Percentiles rank a stretch among this genome's conserved stretches.
Conservation (phyloP, 305 asterid genomes). For the Caryopteris hybrid region DNA sequence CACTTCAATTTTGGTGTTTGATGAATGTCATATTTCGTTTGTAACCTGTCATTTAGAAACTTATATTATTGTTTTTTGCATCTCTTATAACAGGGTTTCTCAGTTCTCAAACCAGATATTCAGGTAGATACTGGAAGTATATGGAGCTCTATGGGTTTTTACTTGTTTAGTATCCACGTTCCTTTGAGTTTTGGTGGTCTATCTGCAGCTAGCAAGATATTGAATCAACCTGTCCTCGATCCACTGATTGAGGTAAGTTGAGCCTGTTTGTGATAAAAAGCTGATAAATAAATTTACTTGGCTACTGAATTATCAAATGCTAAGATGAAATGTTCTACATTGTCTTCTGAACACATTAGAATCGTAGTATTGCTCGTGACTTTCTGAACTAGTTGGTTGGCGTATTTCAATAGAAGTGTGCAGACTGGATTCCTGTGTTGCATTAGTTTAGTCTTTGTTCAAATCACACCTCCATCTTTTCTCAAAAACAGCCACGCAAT, state of each 20-base stretch:
- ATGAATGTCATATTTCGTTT: not conserved
- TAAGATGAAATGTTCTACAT: not conserved
- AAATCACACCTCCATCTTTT: too few relatives aligned
- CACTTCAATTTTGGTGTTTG: too few relatives aligned
- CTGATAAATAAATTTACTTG: too few relatives aligned
- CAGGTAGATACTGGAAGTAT: conserved; percentile 48
- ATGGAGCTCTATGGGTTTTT: conserved; percentile 74
- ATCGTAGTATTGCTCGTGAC: not conserved
- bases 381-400: not conserved
- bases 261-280: not conserved
- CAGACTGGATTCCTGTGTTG: not conserved
- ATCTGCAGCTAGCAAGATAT: conserved; percentile 49
- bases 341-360: not conserved
- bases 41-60: not conserved
- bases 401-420: not conserved
- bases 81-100: conserved; percentile 55
- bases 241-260: conserved; percentile 50
- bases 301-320: not conserved
- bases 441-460: too few relatives aligned
- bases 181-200: conserved; percentile 92
- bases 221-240: conserved; percentile 51
- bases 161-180: conserved; percentile 70
- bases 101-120: conserved; percentile 52
- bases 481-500: too few relatives aligned
- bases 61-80: not conserved